These are phyloP conservation scores for Phytophthora melonis DNA, from an alignment of 352 stramenopile genomes.

Conservation along the genomic window DNA sequence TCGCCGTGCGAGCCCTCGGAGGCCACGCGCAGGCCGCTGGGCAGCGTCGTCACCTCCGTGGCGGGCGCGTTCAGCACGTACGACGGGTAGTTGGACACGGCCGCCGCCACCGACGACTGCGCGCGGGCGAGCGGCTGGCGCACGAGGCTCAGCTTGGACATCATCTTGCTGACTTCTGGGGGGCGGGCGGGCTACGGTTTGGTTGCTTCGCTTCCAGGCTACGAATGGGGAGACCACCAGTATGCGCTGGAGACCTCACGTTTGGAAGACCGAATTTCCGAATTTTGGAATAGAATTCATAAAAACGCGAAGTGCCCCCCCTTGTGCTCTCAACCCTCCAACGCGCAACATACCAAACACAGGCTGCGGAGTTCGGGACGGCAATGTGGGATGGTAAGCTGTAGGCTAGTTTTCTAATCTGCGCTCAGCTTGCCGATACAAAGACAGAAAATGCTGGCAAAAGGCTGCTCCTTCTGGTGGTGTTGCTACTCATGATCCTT, in stretches of 20 bases:
- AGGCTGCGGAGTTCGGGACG: conserved; percentile 23
- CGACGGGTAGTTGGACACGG: conserved; percentile 82
- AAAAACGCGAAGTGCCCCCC: conserved; percentile 22
- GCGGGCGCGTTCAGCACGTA: conserved; percentile 94
- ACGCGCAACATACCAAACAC: conserved; percentile 13
- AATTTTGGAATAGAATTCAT: conserved; percentile 23
- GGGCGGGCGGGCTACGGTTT: conserved; percentile 4
- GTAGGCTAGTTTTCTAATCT: not conserved
- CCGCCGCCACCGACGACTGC: conserved; percentile 74
- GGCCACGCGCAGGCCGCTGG: conserved; percentile 97
- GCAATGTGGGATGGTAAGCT: not conserved
- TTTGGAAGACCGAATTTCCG: conserved; percentile 21
- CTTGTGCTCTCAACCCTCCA: conserved; percentile 17
- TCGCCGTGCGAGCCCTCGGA: conserved; percentile 97
- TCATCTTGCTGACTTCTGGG: conserved; percentile 48
- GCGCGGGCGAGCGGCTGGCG: conserved; percentile 69
- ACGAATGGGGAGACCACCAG: conserved; percentile 52
- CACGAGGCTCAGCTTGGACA: conserved; percentile 70
- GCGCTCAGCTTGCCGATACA: not conserved
- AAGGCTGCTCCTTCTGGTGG: conserved; percentile 10
- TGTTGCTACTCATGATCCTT: not conserved
- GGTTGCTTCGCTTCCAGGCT: conserved; percentile 38
- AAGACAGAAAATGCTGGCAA: not conserved
- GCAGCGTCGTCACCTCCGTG: conserved; percentile 97
- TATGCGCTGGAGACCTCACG: conserved; percentile 35